A percentile compares a stretch with the other conserved stretches of the same genome.
Evolutionary conservation across 345 rosid species (phyloP).

Genomic region (Odontarrhena argentea): DNA sequence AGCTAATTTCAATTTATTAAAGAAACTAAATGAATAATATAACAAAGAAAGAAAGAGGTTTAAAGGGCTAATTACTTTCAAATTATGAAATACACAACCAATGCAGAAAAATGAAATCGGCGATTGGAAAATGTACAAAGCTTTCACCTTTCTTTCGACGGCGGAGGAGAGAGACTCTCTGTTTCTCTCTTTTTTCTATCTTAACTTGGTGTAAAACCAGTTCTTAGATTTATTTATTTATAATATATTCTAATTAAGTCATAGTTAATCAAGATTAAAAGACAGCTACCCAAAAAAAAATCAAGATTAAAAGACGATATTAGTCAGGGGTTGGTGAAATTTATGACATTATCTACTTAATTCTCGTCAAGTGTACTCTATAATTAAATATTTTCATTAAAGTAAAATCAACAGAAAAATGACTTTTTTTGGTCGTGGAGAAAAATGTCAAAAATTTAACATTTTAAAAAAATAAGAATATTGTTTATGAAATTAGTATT

Average conservation of each 20-base stretch:
- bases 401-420: background rate
- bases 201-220: constrained; percentile 1
- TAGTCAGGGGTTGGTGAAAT: no score
- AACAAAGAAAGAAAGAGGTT: background rate
- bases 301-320: no score
- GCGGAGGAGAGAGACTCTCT: constrained; percentile 34
- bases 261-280: no score
- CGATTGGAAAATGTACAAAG: constrained; percentile 32
- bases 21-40: background rate
- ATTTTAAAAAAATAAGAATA: background rate
- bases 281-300: no score
- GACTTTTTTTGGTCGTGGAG: background rate
- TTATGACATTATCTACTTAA: no score
- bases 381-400: no score
- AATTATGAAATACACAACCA: background rate
- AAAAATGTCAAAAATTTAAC: background rate
- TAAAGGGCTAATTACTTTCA: background rate
- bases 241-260: background rate
- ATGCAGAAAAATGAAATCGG: constrained; percentile 33
- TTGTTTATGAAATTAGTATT: background rate
- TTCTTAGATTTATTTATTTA: background rate
- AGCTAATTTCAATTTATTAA: background rate
- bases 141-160: constrained; percentile 23
- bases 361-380: no score
- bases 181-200: background rate